Base-by-base conservation (phyloP, 2,329 filamentous ascomycete genomes). In the Madurella mycetomatis region DNA sequence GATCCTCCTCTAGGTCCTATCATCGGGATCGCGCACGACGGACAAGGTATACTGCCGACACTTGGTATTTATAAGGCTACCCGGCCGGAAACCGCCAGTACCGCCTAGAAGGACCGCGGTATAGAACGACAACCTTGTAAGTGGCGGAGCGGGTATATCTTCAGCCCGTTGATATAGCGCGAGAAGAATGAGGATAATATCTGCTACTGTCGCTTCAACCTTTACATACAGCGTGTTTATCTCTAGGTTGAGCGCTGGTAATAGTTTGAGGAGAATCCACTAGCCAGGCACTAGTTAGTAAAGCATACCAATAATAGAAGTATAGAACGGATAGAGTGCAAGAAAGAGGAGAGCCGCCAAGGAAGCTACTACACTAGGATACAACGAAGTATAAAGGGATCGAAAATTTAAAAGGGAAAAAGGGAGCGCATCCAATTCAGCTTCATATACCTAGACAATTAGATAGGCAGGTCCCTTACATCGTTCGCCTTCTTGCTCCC, bases 101-200 rank as follows among this genome's bases (percentile, higher is more conserved):
- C 37, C 30, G 5, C 19, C 3, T n/a, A 37, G n/a, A 37, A 53
- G 39, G 39, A 53, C 18, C 16, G 43, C 19, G 18, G 19, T 1
- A 15, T 53, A 18, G 44, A 47, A n/a, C 43, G 25, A 47, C n/a
- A 47, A 12, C 50, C 44, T 47, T 7, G 15, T 41, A 53, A 53
- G 39, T 39, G 18, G 50, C 39, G 44, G 17, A 34, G 44, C 31
- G 17, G 44, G 44, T 47, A 53, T 53, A 53, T 53, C 44, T 13
- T 53, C 19, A 53, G 44, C 31, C 43, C 44, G 44, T 39, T 53
- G 13, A 12, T 53, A 53, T 39, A 53, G 45, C 40, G 51, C 45
- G 12, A 8, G 25, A 53, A 53, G 51, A 53, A 53, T 53, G 17
- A 53, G 18, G 18, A 53, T 48, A 19, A 53, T 53, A 9, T 53